Conservation (phyloP, 2,329 filamentous ascomycete genomes). For the Daldinia sp. region DNA sequence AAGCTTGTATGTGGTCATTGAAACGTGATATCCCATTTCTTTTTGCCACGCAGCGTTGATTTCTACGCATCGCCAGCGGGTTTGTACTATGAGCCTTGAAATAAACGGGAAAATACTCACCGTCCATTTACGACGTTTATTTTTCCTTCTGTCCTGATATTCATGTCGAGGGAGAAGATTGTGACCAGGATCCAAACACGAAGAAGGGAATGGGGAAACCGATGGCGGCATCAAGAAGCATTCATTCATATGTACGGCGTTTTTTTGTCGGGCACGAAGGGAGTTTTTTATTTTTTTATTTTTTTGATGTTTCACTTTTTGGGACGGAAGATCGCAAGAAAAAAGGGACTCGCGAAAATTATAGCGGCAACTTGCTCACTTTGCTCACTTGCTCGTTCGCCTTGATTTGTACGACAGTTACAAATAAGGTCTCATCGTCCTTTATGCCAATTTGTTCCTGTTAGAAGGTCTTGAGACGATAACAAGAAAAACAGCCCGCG, state of each 20-base stretch:
- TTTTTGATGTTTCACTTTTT: not conserved
- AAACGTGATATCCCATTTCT: slow-evolving; percentile 6
- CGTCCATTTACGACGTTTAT: slow-evolving; percentile 33
- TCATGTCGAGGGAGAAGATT: slow-evolving; percentile 40
- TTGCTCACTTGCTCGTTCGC: slow-evolving; percentile 10
- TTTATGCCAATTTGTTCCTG: slow-evolving; percentile 26
- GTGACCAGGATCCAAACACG: slow-evolving; percentile 30
- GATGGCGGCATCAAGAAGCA: slow-evolving; percentile 45
- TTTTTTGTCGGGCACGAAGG: slow-evolving; percentile 25
- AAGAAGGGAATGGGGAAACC: slow-evolving; percentile 38
- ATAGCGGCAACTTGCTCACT: slow-evolving; percentile 1
- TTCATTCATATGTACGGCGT: slow-evolving; percentile 46
- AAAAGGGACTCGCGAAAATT: not conserved
- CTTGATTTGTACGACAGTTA: slow-evolving; percentile 33
- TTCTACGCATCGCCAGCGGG: slow-evolving; percentile 24
- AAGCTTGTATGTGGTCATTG: slow-evolving; percentile 27
- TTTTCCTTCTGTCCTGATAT: slow-evolving; percentile 31
- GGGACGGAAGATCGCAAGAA: slow-evolving; percentile 12
- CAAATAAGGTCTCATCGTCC: slow-evolving; percentile 32
- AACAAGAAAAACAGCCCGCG: slow-evolving; percentile 25
- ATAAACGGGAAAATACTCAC: slow-evolving; percentile 23
- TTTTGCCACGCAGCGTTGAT: slow-evolving; percentile 14
- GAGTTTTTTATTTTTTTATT: slow-evolving; percentile 30
- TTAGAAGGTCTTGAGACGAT: slow-evolving; percentile 33
- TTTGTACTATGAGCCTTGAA: slow-evolving; percentile 42